Evolutionary conservation across 1,284 basidiomycete genomes (phyloP), one percentile per base, ranked within the genome.

Genomic region (Boletus hoseneyae): DNA sequence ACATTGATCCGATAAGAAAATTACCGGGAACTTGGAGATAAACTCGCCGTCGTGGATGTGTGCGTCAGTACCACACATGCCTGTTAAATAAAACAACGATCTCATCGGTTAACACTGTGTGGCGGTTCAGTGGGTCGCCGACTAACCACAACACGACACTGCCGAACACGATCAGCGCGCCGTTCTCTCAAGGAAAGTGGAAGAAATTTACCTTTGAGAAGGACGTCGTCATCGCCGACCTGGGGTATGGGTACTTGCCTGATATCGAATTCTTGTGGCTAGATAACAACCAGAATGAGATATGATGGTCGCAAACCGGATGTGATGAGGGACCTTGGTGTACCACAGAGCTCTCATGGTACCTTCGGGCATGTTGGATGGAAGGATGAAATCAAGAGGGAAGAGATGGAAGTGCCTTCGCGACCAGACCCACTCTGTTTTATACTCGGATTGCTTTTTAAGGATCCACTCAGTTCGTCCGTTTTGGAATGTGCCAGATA

Each of bases 41-140:
- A 90, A 90, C 69, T 90, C 86, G 59, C 87, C 82, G 59, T 85
- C 74, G 73, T 88, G 83, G 54, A 91, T 82, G 64, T 90, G 88
- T 15, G 78, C 78, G 63, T 90, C 87, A 18, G 86, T 90, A 44
- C 87, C 87, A 62, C 87, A 90, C 45, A 89, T 76, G 61, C 87
- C 86, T 71, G 36, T 42, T 3, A 42, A 40, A 16, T 7, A 39
- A 42, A 27, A 30, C 25, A 11, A 9, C 23, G 33, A 44, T 30
- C 42, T 36, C 44, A 37, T 51, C 47, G 11, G 18, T 45, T 41
- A 47, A 47, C 30, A 18, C 0, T 19, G 19, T 25, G 10, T 12
- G 25, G 25, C 6, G 16, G 3, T 16, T 13, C 9, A 16, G 35
- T 7, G 19, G 16, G 12, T 11, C 36, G 6, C 3, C 18, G 42